Conservation (phyloP, 2,329 filamentous ascomycete genomes). For the Stagonosporopsis rhizophila region DNA sequence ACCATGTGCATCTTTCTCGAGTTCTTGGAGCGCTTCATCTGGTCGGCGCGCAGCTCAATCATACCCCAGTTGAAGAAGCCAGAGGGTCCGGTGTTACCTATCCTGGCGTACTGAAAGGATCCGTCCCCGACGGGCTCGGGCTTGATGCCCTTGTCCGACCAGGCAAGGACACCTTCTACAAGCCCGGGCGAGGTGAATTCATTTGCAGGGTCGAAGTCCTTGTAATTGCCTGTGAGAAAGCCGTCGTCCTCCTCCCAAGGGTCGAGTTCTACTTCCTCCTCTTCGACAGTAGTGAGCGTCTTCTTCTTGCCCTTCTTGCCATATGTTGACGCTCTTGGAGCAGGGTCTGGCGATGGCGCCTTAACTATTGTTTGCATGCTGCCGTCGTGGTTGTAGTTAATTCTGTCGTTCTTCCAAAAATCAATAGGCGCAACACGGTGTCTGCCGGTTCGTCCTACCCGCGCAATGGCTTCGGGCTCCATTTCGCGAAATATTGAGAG, state of each 20-base stretch:
- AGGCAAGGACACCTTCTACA: constrained; percentile 63
- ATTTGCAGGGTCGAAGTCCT: constrained; percentile 67
- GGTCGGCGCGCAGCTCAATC: constrained; percentile 83
- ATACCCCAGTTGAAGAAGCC: constrained; percentile 90
- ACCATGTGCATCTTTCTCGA: constrained; percentile 95
- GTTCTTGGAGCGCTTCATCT: constrained; percentile 89
- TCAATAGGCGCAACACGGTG: constrained; percentile 79
- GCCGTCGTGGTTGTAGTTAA: constrained; percentile 71
- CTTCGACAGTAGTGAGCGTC: constrained; percentile 51
- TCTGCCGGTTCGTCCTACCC: constrained; percentile 70
- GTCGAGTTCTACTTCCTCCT: constrained; percentile 65
- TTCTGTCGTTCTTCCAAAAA: constrained; percentile 85
- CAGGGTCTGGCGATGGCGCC: constrained; percentile 68
- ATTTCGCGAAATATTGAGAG: constrained; percentile 46
- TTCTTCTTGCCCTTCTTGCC: constrained; percentile 40
- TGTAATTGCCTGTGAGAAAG: constrained; percentile 67
- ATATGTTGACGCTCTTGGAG: constrained; percentile 45
- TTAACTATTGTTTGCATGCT: constrained; percentile 78
- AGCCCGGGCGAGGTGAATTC: constrained; percentile 64
- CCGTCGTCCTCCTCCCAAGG: constrained; percentile 76
- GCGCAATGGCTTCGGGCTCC: constrained; percentile 38
- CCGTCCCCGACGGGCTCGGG: constrained; percentile 67
- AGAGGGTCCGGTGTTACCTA: constrained; percentile 57
- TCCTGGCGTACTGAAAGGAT: constrained; percentile 88
- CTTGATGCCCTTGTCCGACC: constrained; percentile 63